Conservation (phyloP, 2,329 filamentous ascomycete genomes). For the Xylaria digitata region DNA sequence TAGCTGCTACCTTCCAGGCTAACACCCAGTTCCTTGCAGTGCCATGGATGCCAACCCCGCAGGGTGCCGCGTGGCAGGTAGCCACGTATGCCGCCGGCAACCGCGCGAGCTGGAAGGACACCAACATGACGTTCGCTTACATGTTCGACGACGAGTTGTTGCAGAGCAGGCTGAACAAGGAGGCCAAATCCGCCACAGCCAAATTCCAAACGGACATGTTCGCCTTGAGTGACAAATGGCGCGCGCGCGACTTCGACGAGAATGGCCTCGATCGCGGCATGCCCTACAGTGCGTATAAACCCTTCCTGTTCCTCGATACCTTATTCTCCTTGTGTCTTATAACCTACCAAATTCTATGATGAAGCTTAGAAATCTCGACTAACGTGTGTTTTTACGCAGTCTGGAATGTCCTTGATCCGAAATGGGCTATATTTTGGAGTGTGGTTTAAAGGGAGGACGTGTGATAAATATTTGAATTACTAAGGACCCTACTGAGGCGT, state of each 20-base stretch:
- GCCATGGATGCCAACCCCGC: constrained; percentile 52
- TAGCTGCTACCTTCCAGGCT: background rate
- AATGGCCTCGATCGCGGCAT: constrained; percentile 59
- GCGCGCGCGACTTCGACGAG: constrained; percentile 54
- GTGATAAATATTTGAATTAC: background rate
- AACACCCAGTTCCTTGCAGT: constrained; percentile 35
- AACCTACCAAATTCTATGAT: too few relatives aligned
- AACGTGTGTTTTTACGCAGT: constrained; percentile 36
- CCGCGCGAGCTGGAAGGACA: constrained; percentile 53
- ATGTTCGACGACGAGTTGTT: constrained; percentile 55
- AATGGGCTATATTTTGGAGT: constrained; percentile 35
- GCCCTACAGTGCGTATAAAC: constrained; percentile 51
- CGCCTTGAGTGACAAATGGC: constrained; percentile 52
- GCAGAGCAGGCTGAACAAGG: constrained; percentile 49
- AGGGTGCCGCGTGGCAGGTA: constrained; percentile 52
- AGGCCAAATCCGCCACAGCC: constrained; percentile 50
- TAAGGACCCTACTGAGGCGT: background rate
- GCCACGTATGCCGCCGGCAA: constrained; percentile 54
- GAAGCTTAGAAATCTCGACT: too few relatives aligned
- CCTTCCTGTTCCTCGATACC: too few relatives aligned
- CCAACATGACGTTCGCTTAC: constrained; percentile 53
- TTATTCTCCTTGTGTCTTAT: too few relatives aligned
- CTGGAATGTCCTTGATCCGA: constrained; percentile 48
- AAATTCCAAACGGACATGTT: constrained; percentile 54
- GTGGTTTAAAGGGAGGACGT: constrained; percentile 28